These are phyloP conservation scores for Phytopythium sindhum DNA, from an alignment of 352 stramenopile genomes.

Conservation along the genomic window DNA sequence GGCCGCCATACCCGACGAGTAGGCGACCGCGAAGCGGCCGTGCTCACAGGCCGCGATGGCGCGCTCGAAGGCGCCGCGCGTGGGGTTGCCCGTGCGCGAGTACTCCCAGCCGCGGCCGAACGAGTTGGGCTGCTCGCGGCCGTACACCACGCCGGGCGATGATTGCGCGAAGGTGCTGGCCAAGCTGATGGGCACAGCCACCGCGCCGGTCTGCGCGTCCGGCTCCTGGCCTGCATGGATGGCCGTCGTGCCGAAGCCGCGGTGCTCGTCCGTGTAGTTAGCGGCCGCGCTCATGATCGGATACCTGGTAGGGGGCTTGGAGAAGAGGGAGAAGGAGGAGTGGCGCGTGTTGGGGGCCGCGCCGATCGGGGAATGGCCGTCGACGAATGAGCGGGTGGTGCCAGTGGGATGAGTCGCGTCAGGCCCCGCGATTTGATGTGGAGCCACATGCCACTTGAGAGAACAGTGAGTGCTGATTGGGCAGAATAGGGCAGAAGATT, in stretches of 20 bases:
- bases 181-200: constrained; percentile 90
- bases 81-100: constrained; percentile 95
- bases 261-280: constrained; percentile 74
- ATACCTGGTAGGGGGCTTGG: too few species aligned
- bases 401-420: background rate
- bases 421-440: background rate
- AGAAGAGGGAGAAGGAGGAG: background rate
- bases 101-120: constrained; percentile 96
- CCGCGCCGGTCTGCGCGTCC: constrained; percentile 72
- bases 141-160: constrained; percentile 72
- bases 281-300: constrained; percentile 41
- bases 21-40: constrained; percentile 85
- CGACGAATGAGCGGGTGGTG: background rate
- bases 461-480: background rate
- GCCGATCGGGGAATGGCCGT: background rate
- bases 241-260: constrained; percentile 76
- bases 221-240: constrained; percentile 84
- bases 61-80: constrained; percentile 91
- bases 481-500: background rate
- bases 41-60: constrained; percentile 92
- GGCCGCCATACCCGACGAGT: constrained; percentile 90
- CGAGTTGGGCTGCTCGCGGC: constrained; percentile 77
- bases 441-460: background rate
- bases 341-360: too few species aligned
- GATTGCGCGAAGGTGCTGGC: constrained; percentile 89